Evolutionary conservation across 495 filamentous ascomycete genomes (phyloP).

Genomic region (Lepraria neglecta): DNA sequence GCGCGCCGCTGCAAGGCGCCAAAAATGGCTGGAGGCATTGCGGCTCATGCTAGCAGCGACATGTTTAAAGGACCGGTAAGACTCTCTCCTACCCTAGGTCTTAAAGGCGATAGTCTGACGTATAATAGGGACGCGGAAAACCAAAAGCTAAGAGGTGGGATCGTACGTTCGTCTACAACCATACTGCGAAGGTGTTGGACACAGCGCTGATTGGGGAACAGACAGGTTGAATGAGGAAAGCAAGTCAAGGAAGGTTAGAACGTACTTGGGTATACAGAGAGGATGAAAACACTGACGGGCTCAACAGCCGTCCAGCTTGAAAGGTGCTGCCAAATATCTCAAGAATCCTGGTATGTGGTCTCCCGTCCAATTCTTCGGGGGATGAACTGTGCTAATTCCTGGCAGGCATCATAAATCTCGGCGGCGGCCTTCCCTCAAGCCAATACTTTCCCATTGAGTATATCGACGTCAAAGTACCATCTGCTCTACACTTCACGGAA

Average conservation of each 20-base stretch:
- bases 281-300: not conserved
- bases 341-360: constrained; percentile 53
- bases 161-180: constrained; percentile 48
- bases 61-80: constrained; percentile 73
- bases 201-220: constrained; percentile 21
- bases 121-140: constrained; percentile 51
- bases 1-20: constrained; percentile 62
- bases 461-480: constrained; percentile 61
- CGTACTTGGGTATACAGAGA: too few species aligned
- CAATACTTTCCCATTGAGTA: constrained; percentile 83
- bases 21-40: constrained; percentile 64
- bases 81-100: not conserved
- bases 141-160: constrained; percentile 80
- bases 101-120: constrained; percentile 5
- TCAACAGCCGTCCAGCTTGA: constrained; percentile 43
- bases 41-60: constrained; percentile 68
- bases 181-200: not conserved
- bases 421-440: constrained; percentile 81
- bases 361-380: not conserved
- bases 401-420: constrained; percentile 71
- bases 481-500: constrained; percentile 61
- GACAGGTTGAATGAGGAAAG: constrained; percentile 55
- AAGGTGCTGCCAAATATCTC: constrained; percentile 68
- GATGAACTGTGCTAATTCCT: not conserved
- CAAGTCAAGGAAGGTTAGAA: constrained; percentile 33